A percentile compares a stretch with the other conserved stretches of the same genome.
phyloP scores from a whole-genome alignment of 2,329 filamentous ascomycete genomes.

The Ceratocystis cubensis region DNA sequence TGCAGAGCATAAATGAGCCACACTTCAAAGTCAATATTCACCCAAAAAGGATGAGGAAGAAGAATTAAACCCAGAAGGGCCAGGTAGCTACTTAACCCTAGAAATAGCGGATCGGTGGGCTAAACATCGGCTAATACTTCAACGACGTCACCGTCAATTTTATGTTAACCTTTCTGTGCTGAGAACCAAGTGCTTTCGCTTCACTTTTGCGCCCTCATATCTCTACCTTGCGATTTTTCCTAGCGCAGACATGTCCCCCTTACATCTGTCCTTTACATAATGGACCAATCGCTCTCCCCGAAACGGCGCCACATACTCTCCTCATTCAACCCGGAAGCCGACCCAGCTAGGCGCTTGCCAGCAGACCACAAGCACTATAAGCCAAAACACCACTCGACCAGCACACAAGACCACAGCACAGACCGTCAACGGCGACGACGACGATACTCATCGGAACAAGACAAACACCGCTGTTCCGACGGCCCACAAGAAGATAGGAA shows the following conservation, averaged over 20 bases:
- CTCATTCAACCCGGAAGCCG: slow-evolving; percentile 34
- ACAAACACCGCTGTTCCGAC: background rate
- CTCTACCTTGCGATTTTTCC: background rate
- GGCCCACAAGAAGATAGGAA: background rate
- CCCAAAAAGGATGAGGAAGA: background rate
- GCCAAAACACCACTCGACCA: slow-evolving; percentile 1
- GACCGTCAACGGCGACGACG: background rate
- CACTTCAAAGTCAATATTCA: background rate
- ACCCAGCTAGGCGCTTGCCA: slow-evolving; percentile 11
- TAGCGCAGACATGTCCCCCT: background rate
- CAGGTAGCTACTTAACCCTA: background rate
- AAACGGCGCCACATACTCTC: slow-evolving; percentile 38
- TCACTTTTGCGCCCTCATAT: background rate
- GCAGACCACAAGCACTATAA: background rate
- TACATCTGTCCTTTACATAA: background rate
- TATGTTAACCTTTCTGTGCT: background rate
- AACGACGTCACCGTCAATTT: slow-evolving; percentile 11
- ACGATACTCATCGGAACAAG: background rate
- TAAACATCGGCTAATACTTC: background rate
- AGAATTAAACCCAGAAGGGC: background rate
- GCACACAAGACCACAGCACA: background rate
- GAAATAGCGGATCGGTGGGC: background rate
- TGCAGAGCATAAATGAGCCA: background rate
- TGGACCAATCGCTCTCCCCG: slow-evolving; percentile 26
- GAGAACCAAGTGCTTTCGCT: background rate